Base-by-base conservation (phyloP, 2,329 filamentous ascomycete genomes). In the Pseudogymnoascus sp. region DNA sequence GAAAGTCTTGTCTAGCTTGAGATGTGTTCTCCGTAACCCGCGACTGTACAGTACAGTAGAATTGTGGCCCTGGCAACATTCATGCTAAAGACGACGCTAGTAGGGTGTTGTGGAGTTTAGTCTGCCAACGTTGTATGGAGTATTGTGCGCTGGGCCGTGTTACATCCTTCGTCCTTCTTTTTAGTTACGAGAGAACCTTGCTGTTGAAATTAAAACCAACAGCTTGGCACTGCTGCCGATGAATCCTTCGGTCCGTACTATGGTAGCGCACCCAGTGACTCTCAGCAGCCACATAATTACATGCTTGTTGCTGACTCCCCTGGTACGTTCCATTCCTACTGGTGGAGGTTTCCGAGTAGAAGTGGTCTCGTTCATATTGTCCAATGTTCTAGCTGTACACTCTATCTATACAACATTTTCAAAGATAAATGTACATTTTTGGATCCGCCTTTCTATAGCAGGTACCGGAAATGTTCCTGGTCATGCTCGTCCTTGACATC, bases 401-500 rank as follows among this genome's bases (percentile, higher is more conserved):
- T 28, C 28, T 53, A 53, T 35, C n/a, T 20, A 53, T 53, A 53
- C 47, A 53, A 53, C 28, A 1, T 20, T 53, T 53, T 53, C 15
- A n/a, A 18, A 33, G 41, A 53, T 25, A 30, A 18, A 47, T 33
- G 47, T 33, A 53, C 28, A n/a, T n/a, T 35, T 15, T 53, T 33
- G 6, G 9, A 33, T 7, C 28, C 28, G 7, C 11, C 28, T 35
- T 53, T 53, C 15, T 53, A 53, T 25, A 53, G 18, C 2, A 53
- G 47, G 28, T 53, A 53, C 47, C 47, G 47, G 47, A 33, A 53
- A 33, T 12, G 18, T 35, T 53, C 47, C 47, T 53, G 47, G 47
- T 53, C 28, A 20, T 35, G 28, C 15, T 53, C 28, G 28, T 53
- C 47, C 28, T 14, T 20, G 28, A 33, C 5, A 11, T 53, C 47